phyloP scores from a whole-genome alignment of 768 basidiomycete genomes.

The Pseudohyphozyma bogoriensis region DNA sequence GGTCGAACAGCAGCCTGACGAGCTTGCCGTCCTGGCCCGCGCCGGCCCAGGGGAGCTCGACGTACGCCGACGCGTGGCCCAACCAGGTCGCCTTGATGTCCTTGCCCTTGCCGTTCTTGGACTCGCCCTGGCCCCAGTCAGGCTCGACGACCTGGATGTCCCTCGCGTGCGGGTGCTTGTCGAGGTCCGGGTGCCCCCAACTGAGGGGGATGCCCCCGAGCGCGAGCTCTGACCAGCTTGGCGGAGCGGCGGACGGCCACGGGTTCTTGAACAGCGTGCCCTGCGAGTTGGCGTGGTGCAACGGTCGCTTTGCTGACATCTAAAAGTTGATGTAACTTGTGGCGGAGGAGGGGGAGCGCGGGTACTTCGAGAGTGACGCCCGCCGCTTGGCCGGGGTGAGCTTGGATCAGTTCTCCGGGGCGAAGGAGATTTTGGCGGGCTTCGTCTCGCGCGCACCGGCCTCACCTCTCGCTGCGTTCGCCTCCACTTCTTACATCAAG shows the following conservation, averaged over 20 bases:
- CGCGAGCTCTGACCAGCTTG: slow-evolving; percentile 17
- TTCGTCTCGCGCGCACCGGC: no score
- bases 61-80: slow-evolving; percentile 39
- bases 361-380: no score
- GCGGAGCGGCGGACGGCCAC: slow-evolving; percentile 20
- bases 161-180: slow-evolving; percentile 15
- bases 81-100: slow-evolving; percentile 39
- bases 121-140: slow-evolving; percentile 28
- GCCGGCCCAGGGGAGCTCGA: slow-evolving; percentile 1
- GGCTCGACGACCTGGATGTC: slow-evolving; percentile 34
- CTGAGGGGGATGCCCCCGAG: slow-evolving; percentile 17
- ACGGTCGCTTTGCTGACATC: no score
- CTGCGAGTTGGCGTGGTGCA: slow-evolving; percentile 18
- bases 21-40: background rate
- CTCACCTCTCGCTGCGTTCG: no score
- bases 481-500: no score
- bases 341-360: no score
- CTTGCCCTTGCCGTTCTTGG: slow-evolving; percentile 1
- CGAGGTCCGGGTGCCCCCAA: slow-evolving; percentile 13
- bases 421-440: no score
- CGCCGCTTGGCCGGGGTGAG: no score
- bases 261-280: slow-evolving; percentile 24
- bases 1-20: slow-evolving; percentile 40
- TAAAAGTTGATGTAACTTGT: no score
- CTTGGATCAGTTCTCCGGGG: no score